Conservation (phyloP, 192 early-diverging fungal species). For the Geranomyces michiganensis region DNA sequence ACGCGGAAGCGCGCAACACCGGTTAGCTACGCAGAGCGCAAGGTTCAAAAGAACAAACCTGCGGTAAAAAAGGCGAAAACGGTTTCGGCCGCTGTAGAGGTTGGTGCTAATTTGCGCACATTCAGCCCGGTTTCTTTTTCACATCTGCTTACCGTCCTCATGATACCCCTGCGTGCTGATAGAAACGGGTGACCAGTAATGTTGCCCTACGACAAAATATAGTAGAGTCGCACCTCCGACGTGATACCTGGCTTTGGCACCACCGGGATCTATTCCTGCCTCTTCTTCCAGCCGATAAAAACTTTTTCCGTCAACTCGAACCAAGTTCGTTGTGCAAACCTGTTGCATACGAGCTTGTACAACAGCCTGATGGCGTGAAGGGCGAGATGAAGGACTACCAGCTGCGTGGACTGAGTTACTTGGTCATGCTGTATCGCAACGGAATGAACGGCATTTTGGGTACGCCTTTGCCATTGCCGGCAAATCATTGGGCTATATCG, state of each 20-base stretch:
- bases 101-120: not conserved
- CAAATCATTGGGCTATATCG: not conserved
- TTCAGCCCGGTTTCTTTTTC: not conserved
- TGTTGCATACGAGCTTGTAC: not conserved
- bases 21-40: no score
- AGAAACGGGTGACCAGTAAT: not conserved
- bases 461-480: conserved; percentile 71
- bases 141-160: no score
- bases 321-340: not conserved
- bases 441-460: conserved; percentile 95
- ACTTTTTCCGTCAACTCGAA: conserved; percentile 11
- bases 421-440: conserved; percentile 90
- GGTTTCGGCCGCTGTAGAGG: conserved; percentile 2
- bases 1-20: no score
- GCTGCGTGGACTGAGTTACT: conserved; percentile 88
- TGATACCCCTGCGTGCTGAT: not conserved
- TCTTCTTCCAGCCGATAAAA: conserved; percentile 22
- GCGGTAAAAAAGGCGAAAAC: not conserved
- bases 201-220: not conserved
- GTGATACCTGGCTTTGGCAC: not conserved
- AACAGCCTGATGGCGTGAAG: conserved; percentile 22
- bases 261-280: conserved; percentile 9
- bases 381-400: conserved; percentile 74
- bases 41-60: not conserved
- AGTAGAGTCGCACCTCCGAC: not conserved